A percentile compares a stretch with the other conserved stretches of the same genome.
Evolutionary conservation across 108 stramenopile genomes (phyloP).

Genomic region (Nitzschia sp.): DNA sequence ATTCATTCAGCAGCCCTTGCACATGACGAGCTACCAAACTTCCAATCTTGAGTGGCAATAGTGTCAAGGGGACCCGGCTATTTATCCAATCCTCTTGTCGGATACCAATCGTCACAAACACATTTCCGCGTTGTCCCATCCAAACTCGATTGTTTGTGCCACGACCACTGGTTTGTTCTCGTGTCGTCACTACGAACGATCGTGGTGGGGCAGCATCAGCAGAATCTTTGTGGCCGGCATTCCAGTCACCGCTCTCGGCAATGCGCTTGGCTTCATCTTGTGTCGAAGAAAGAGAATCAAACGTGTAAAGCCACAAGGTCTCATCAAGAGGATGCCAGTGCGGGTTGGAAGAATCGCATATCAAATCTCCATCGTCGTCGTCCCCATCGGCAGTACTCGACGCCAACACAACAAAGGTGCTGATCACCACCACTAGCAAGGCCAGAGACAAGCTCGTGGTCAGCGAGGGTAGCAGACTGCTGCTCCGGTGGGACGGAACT

Average conservation of each 20-base stretch:
- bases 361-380: background rate
- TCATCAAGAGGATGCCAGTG: background rate
- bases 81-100: constrained; percentile 23
- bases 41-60: constrained; percentile 61
- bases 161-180: constrained; percentile 51
- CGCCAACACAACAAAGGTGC: background rate
- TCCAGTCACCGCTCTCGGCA: background rate
- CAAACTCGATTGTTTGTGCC: constrained; percentile 60
- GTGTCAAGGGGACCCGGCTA: constrained; percentile 42
- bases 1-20: constrained; percentile 11
- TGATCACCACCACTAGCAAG: background rate
- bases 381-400: background rate
- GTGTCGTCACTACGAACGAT: constrained; percentile 42
- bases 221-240: background rate
- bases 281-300: constrained; percentile 40
- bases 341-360: background rate
- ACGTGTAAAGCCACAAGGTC: constrained; percentile 10
- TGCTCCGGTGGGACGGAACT: background rate
- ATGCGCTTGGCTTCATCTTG: constrained; percentile 58
- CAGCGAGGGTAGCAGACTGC: background rate
- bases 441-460: background rate
- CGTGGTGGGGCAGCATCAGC: background rate
- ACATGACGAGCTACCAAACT: constrained; percentile 38
- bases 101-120: constrained; percentile 59
- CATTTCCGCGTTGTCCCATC: constrained; percentile 58